These are phyloP conservation scores for Isoetes engelmannii DNA, from an alignment of 83 land plant species.

Conservation along the genomic window DNA sequence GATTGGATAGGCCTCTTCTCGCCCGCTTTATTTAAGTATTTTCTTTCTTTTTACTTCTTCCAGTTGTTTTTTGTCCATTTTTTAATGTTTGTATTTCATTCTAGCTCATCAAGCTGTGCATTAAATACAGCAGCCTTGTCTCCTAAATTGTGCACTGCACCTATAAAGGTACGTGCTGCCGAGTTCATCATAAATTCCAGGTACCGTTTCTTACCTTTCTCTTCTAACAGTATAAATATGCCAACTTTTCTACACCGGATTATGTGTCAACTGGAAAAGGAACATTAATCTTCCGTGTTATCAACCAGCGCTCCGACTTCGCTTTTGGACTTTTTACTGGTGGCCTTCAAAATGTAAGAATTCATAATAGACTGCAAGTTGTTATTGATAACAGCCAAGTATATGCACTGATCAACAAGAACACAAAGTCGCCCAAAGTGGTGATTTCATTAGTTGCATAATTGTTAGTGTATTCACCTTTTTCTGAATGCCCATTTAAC, in stretches of 20 bases:
- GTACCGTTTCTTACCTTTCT: not conserved
- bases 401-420: no score
- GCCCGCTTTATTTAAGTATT: slow-evolving; percentile 32
- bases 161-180: slow-evolving; percentile 53
- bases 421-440: no score
- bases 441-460: no score
- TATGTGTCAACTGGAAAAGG: slow-evolving; percentile 59
- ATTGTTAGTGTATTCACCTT: no score
- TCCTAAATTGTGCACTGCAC: slow-evolving; percentile 67
- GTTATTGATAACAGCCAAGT: no score
- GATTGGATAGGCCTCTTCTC: slow-evolving; percentile 42
- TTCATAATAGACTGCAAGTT: no score
- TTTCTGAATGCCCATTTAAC: no score
- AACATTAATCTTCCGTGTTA: slow-evolving; percentile 59
- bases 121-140: slow-evolving; percentile 20
- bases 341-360: slow-evolving; percentile 57
- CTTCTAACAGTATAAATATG: slow-evolving; percentile 72
- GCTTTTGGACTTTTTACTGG: slow-evolving; percentile 88
- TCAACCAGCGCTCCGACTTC: slow-evolving; percentile 80
- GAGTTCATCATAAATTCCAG: not conserved
- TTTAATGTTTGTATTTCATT: not conserved
- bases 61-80: not conserved
- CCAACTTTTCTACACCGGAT: slow-evolving; percentile 50
- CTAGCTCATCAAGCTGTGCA: slow-evolving; percentile 48
- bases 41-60: not conserved